Base-by-base conservation (phyloP, 2,329 filamentous ascomycete genomes). In the Drechslerella dactyloides region DNA sequence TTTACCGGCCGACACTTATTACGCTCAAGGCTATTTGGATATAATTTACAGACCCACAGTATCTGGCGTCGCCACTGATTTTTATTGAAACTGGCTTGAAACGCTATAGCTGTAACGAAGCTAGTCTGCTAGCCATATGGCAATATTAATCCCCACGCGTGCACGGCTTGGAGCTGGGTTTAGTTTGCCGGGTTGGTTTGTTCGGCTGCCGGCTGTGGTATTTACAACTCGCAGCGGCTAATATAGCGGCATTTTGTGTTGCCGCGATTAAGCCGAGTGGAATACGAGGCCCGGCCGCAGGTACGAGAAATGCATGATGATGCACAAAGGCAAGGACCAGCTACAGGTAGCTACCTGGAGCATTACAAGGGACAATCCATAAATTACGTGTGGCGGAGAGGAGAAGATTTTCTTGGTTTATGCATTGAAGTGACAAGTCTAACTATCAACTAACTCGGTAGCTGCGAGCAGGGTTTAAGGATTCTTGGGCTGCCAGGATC, bases 211-310 rank as follows among this genome's bases (percentile, higher is more conserved):
- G 50, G 44, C 24, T 70, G 66, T 70, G 66, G 66, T 70, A 70
- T 70, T 70, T 70, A 70, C 59, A 59, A 70, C 64, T 70, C 64
- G 64, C 66, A 64, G 54, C 66, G 66, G 66, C 35, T 70, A 70
- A 70, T 59, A 64, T 56, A 46, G 55, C 52, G 27, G 19, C 55
- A 70, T 64, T 64, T 52, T 70, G 66, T 60, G 65, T 69, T 69
- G 65, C 53, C n/a, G 48, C 48, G 7, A 54, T 13, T 52, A 52
- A 33, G 27, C 27, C 27, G 27, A 33, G 4, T 33, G 27, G 27
- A 33, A 33, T 33, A 33, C 27, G 27, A 33, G 27, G 27, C 27
- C 27, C 4, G 30, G 35, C 33, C 19, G 35, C 13, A 30, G 19
- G 44, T 60, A 46, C 27, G n/a, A 17, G 37, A 35, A 40, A 27